These are phyloP conservation scores for Hippophae gyantsensis DNA, from an alignment of 306 rosid genomes.

Conservation along the genomic window DNA sequence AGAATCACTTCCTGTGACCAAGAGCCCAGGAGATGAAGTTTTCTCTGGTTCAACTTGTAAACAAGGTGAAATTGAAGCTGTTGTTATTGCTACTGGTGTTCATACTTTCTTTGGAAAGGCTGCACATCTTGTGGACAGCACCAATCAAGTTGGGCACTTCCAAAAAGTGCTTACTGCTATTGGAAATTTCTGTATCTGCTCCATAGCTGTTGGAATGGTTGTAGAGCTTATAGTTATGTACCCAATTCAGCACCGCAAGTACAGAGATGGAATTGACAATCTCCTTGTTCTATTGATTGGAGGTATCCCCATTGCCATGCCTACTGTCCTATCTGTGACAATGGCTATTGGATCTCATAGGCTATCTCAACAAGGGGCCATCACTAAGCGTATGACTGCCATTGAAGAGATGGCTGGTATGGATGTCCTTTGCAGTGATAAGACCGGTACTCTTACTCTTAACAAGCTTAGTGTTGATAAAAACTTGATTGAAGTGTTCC, in stretches of 20 bases:
- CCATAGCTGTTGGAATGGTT: slow-evolving; percentile 86
- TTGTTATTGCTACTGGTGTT: slow-evolving; percentile 96
- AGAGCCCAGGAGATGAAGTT: slow-evolving; percentile 81
- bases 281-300: slow-evolving; percentile 96
- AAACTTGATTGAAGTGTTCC: slow-evolving; percentile 77
- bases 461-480: slow-evolving; percentile 86
- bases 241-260: slow-evolving; percentile 82
- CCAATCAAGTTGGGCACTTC: slow-evolving; percentile 99
- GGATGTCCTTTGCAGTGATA: slow-evolving; percentile 99
- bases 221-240: slow-evolving; percentile 89
- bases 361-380: slow-evolving; percentile 95
- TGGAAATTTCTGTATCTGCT: slow-evolving; percentile 94
- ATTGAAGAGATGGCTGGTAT: slow-evolving; percentile 99
- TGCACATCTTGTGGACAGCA: slow-evolving; percentile 95
- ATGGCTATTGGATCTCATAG: slow-evolving; percentile 99
- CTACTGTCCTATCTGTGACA: slow-evolving; percentile 93
- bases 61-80: slow-evolving; percentile 96
- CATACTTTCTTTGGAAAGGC: slow-evolving; percentile 99
- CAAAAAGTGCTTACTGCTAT: slow-evolving; percentile 87
- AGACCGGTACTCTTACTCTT: slow-evolving; percentile 94
- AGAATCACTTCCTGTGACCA: slow-evolving; percentile 95
- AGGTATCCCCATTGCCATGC: slow-evolving; percentile 99
- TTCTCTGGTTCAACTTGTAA: slow-evolving; percentile 98
- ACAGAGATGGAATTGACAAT: slow-evolving; percentile 84
- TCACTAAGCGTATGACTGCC: slow-evolving; percentile 97